Conservation (phyloP, 306 rosid species). For the Prunus salicina region DNA sequence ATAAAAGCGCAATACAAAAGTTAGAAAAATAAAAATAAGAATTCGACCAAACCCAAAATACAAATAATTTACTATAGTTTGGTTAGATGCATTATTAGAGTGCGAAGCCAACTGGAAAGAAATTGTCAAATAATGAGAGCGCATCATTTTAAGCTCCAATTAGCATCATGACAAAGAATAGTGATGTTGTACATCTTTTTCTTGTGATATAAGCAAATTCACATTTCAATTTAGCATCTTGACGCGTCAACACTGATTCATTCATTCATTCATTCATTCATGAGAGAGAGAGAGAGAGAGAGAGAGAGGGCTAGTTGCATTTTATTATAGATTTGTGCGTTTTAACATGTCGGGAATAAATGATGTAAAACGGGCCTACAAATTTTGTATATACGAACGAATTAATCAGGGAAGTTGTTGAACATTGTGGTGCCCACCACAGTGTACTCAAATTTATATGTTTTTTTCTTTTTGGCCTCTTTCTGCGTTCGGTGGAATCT, state of each 20-base stretch:
- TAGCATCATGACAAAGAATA: background rate
- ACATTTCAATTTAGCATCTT: background rate
- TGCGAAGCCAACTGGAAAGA: no score
- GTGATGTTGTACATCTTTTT: background rate
- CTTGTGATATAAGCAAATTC: conserved; percentile 13
- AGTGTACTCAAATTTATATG: background rate
- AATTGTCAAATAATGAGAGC: no score
- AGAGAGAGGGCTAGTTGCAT: background rate
- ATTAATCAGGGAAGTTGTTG: conserved; percentile 6
- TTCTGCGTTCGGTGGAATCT: conserved; percentile 24
- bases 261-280: background rate
- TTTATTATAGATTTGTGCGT: background rate
- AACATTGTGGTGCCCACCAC: conserved; percentile 6
- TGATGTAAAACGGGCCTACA: conserved; percentile 27
- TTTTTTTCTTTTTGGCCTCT: background rate
- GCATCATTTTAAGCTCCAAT: background rate
- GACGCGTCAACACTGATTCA: background rate
- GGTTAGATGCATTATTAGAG: no score
- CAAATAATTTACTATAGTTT: background rate
- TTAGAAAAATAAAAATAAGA: background rate
- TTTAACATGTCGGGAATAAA: conserved; percentile 39
- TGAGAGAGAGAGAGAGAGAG: no score
- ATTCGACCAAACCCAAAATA: no score
- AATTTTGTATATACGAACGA: conserved; percentile 11
- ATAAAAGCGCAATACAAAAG: background rate